Evolutionary conservation across 2,329 filamentous ascomycete species (phyloP).

Genomic region (Blumeria hordei): DNA sequence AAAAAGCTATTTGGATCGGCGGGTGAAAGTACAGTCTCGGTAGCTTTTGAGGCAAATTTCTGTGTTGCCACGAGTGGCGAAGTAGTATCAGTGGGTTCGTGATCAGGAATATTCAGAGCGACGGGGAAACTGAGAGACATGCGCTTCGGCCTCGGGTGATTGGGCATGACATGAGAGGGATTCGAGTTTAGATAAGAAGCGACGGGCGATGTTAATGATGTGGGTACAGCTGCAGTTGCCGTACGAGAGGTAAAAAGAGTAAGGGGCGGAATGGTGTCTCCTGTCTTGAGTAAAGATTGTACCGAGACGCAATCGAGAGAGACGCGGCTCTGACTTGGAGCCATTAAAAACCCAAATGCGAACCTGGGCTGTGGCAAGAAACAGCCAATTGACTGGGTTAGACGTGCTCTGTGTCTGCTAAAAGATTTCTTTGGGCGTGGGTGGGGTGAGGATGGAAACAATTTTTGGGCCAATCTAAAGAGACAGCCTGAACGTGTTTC

Average conservation of each 20-base stretch:
- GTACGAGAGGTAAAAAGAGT: conserved; percentile 9
- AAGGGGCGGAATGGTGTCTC: conserved; percentile 7
- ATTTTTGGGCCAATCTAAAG: conserved; percentile 9
- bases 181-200: conserved; percentile 10
- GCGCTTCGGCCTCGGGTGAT: conserved; percentile 12
- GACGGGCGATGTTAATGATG: conserved; percentile 7
- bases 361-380: background rate
- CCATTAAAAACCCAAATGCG: conserved; percentile 6
- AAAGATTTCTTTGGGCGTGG: conserved; percentile 6
- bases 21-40: conserved; percentile 9
- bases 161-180: conserved; percentile 10
- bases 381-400: conserved; percentile 8
- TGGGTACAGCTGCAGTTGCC: conserved; percentile 5
- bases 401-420: conserved; percentile 5
- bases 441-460: conserved; percentile 5
- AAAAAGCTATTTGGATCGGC: conserved; percentile 30
- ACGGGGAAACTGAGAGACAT: conserved; percentile 15
- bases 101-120: conserved; percentile 11
- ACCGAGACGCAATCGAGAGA: conserved; percentile 12
- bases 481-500: conserved; percentile 6
- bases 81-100: conserved; percentile 10
- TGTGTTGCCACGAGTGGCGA: conserved; percentile 8
- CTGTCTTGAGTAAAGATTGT: conserved; percentile 13
- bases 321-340: conserved; percentile 8
- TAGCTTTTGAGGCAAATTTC: too few relatives aligned